Evolutionary conservation across 73 alveolate genomes (phyloP).

Genomic region (Tetrahymena thermophila): DNA sequence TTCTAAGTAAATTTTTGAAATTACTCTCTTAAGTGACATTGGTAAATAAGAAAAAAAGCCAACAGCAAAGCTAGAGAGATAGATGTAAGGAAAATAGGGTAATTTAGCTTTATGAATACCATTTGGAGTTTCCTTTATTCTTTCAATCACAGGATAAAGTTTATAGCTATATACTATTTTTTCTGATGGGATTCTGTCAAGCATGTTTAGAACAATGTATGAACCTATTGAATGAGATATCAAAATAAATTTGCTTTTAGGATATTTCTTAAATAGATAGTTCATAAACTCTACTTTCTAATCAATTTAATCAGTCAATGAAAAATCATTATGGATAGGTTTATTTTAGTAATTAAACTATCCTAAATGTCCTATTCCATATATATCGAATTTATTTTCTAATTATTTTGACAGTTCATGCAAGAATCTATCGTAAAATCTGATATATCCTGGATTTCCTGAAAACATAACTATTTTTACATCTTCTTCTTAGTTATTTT

Average conservation of each 20-base stretch:
- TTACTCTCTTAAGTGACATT: not conserved
- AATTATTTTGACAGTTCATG: not conserved
- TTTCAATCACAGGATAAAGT: not conserved
- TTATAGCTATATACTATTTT: not conserved
- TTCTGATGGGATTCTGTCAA: not conserved
- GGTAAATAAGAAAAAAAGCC: not conserved
- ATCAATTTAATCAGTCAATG: not conserved
- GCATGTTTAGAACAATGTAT: not conserved
- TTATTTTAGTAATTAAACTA: not conserved
- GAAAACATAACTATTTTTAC: not conserved
- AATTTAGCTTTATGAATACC: not conserved
- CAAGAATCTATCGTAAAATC: not conserved
- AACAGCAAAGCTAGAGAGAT: not conserved
- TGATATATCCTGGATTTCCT: not conserved
- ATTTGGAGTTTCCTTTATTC: not conserved
- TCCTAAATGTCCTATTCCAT: not conserved
- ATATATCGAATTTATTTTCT: not conserved
- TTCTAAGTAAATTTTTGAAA: not conserved
- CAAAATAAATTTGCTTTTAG: not conserved
- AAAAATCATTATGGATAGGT: not conserved
- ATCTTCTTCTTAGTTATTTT: not conserved
- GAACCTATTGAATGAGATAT: not conserved
- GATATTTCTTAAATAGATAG: not conserved
- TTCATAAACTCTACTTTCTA: not conserved
- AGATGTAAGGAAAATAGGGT: not conserved